A percentile compares a stretch with the other conserved stretches of the same genome.
Conservation (phyloP, 1,139 yeast species). For the Debaryomyces fabryi region DNA sequence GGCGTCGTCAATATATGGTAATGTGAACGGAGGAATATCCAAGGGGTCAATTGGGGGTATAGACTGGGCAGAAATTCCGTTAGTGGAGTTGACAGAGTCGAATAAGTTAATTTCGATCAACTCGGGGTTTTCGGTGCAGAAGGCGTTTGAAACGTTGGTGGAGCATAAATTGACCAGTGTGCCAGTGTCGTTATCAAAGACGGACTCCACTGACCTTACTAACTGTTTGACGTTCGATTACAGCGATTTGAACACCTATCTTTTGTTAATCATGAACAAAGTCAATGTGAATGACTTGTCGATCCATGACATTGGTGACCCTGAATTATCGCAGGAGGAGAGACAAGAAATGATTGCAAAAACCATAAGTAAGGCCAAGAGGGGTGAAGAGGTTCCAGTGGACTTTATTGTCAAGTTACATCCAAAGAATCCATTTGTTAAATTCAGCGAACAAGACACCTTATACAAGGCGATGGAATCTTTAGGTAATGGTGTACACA, state of each 20-base stretch:
- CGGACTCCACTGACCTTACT: conserved; percentile 45
- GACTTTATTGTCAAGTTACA: conserved; percentile 76
- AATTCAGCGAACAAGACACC: conserved; percentile 68
- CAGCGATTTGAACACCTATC: conserved; percentile 84
- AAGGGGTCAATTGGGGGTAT: conserved; percentile 23
- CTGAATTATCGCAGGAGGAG: conserved; percentile 19
- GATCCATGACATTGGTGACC: conserved; percentile 26
- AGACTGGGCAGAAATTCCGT: conserved; percentile 76
- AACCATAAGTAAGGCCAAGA: conserved; percentile 53
- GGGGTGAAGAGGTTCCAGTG: conserved; percentile 77
- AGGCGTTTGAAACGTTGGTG: conserved; percentile 79
- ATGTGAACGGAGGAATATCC: conserved; percentile 12
- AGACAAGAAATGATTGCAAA: conserved; percentile 31
- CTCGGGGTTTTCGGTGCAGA: conserved; percentile 68
- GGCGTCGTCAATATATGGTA: conserved; percentile 20
- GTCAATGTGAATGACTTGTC: conserved; percentile 44
- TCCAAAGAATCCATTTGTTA: conserved; percentile 84
- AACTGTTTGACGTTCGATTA: conserved; percentile 87
- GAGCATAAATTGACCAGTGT: conserved; percentile 77
- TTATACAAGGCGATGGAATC: conserved; percentile 78
- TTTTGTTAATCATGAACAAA: conserved; percentile 73
- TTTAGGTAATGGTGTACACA: conserved; percentile 88
- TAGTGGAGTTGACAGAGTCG: conserved; percentile 74
- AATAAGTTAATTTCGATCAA: conserved; percentile 75
- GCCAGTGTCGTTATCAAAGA: conserved; percentile 62